Evolutionary conservation across 208 protist species (phyloP).

Genomic region (Acanthamoeba comandoni): DNA sequence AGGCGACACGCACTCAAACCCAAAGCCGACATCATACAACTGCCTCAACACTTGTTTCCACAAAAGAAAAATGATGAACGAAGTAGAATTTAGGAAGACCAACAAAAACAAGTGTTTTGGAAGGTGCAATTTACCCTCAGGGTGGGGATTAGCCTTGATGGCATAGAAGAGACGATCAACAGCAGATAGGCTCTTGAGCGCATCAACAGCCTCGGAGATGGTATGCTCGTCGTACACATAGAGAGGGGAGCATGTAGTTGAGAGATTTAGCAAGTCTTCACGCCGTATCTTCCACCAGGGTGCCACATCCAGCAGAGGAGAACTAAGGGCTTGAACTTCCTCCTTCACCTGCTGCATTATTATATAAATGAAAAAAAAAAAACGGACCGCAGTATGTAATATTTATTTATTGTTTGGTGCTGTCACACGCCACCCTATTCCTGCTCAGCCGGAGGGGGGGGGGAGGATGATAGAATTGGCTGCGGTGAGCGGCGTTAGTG

Average conservation of each 20-base stretch:
- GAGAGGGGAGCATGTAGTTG: not conserved
- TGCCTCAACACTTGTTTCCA: not conserved
- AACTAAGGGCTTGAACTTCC: no score
- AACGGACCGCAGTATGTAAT: no score
- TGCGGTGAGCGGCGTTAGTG: no score
- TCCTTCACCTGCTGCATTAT: no score
- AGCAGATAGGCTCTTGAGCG: slow-evolving; percentile 22
- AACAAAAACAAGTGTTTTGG: not conserved
- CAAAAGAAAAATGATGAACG: no score
- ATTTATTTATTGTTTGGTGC: no score
- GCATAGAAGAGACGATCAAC: slow-evolving; percentile 61
- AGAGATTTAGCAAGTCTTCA: slow-evolving; percentile 22
- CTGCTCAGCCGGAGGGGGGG: no score
- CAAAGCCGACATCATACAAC: slow-evolving; percentile 35
- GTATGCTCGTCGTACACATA: slow-evolving; percentile 48
- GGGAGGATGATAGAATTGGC: no score
- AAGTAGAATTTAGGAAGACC: not conserved
- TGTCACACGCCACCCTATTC: no score
- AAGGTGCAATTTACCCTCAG: slow-evolving; percentile 7
- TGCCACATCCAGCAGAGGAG: no score
- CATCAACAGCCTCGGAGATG: not conserved
- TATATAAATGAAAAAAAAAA: no score
- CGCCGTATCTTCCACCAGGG: not conserved
- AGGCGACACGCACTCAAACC: slow-evolving; percentile 65
- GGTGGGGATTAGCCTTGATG: slow-evolving; percentile 68